phyloP scores from a whole-genome alignment of 2,329 filamentous ascomycete genomes.

The Pezizomycotina sp. region DNA sequence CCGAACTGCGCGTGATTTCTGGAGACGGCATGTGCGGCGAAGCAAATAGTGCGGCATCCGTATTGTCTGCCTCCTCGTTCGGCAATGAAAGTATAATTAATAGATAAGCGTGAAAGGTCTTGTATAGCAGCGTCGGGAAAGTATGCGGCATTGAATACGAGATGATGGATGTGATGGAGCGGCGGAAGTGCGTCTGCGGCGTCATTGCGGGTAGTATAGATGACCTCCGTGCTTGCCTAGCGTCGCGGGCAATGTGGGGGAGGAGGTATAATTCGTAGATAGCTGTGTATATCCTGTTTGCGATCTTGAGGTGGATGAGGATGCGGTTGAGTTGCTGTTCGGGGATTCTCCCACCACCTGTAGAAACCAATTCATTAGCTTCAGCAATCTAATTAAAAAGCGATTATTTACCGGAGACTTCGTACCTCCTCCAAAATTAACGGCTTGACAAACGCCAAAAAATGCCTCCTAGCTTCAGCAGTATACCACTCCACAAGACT shows the following conservation, averaged over 20 bases:
- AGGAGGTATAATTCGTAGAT: conserved; percentile 17
- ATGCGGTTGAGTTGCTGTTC: conserved; percentile 16
- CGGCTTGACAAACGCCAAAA: conserved; percentile 22
- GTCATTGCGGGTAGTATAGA: conserved; percentile 14
- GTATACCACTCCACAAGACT: conserved; percentile 25
- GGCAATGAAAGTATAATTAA: conserved; percentile 15
- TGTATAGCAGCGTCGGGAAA: conserved; percentile 13
- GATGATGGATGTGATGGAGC: conserved; percentile 24
- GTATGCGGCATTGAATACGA: conserved; percentile 22
- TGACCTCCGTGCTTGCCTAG: conserved; percentile 10
- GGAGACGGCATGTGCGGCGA: conserved; percentile 18
- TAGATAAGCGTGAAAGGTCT: conserved; percentile 19
- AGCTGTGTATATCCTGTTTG: conserved; percentile 16
- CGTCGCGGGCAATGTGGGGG: conserved; percentile 12
- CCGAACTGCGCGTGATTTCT: conserved; percentile 17
- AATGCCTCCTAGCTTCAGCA: conserved; percentile 25
- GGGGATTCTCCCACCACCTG: conserved; percentile 12
- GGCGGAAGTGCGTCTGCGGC: too few relatives aligned
- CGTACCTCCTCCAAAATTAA: conserved; percentile 17
- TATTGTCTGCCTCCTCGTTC: conserved; percentile 6
- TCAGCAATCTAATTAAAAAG: too few relatives aligned
- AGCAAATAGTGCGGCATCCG: conserved; percentile 15
- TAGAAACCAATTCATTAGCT: too few relatives aligned
- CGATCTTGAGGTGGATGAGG: conserved; percentile 13
- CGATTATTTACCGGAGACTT: conserved; percentile 3